Evolutionary conservation across 495 filamentous ascomycete genomes (phyloP), one percentile per base, ranked within the genome.

Genomic region (Tuber aestivum): DNA sequence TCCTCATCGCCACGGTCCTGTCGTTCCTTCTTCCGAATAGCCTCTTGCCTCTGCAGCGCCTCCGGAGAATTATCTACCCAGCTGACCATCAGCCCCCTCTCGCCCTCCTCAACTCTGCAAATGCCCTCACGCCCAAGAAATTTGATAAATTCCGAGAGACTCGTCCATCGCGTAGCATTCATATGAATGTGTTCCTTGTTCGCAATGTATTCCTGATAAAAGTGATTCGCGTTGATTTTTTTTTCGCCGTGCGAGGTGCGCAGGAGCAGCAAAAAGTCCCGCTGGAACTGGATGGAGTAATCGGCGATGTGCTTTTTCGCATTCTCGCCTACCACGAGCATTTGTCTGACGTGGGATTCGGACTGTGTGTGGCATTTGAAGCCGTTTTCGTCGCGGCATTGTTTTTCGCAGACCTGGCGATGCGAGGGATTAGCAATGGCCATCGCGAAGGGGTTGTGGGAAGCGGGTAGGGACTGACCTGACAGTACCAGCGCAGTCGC

Each of bases 51-150:
- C 80, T 89, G 86, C 82, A 98, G 85, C 0, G 93, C 92, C 72
- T 97, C 94, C 0, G 94, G 93, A 42, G 89, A 91, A 80, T 94
- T 92, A 84, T 99, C 95, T 42, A 97, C 90, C 93, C 94, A 99
- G 8, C 90, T 87, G 72, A 99, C 88, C 79, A 93, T 91, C 21
- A 97, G 77, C 1, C 95, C 93, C 81, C 96, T 94, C 69, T 96
- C 94, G 69, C 90, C 92, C 80, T 99, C 95, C 78, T 96, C 92
- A 0, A 97, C 93, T 37, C 90, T 86, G 82, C 92, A 94, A 44
- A 97, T 89, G 0, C 94, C 92, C 82, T 97, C 93, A 40, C 92
- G 85, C 1, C 93, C 93, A 14, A 99, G 84, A 79, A 91, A 85
- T 79, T 95, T 94, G 6, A 90, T 92, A 86, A 97, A 97, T 77